Evolutionary conservation across 2,329 filamentous ascomycete genomes (phyloP).

Genomic region (Fusarium hostae): DNA sequence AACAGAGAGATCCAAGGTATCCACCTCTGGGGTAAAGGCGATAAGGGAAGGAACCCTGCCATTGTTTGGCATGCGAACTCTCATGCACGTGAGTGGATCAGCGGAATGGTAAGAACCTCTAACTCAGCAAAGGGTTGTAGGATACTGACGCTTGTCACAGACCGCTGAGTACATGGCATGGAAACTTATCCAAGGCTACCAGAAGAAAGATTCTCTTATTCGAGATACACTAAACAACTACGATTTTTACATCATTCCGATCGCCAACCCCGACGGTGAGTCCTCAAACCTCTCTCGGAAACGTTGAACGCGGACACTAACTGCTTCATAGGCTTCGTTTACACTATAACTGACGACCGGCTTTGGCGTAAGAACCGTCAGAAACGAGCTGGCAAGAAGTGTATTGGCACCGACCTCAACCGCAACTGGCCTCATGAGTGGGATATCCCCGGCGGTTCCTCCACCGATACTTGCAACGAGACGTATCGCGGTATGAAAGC

Average conservation of each 20-base stretch:
- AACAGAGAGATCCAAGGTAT: conserved; percentile 68
- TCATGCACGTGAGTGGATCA: conserved; percentile 71
- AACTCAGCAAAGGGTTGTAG: fast-evolving
- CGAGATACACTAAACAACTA: conserved; percentile 63
- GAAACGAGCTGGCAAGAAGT: conserved; percentile 51
- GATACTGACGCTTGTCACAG: neutral
- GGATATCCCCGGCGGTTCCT: conserved; percentile 61
- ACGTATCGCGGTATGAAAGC: conserved; percentile 58
- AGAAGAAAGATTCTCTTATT: conserved; percentile 22
- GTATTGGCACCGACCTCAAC: conserved; percentile 67
- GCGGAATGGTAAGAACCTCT: conserved; percentile 55
- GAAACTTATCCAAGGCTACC: conserved; percentile 36
- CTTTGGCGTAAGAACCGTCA: conserved; percentile 72
- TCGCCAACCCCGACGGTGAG: conserved; percentile 70
- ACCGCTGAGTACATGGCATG: conserved; percentile 40
- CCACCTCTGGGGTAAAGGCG: conserved; percentile 62
- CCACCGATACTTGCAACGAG: conserved; percentile 62
- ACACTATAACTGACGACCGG: conserved; percentile 57
- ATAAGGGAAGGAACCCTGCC: conserved; percentile 60
- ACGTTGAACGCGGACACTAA: fast-evolving
- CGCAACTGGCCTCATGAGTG: conserved; percentile 69
- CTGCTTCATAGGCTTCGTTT: conserved; percentile 59
- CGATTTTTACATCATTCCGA: conserved; percentile 73
- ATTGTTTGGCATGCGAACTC: conserved; percentile 68
- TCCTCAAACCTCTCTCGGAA: fast-evolving